Evolutionary conservation across 2,329 filamentous ascomycete species (phyloP), one percentile per base, ranked within the genome.

Genomic region (Neofusicoccum umdonicola): DNA sequence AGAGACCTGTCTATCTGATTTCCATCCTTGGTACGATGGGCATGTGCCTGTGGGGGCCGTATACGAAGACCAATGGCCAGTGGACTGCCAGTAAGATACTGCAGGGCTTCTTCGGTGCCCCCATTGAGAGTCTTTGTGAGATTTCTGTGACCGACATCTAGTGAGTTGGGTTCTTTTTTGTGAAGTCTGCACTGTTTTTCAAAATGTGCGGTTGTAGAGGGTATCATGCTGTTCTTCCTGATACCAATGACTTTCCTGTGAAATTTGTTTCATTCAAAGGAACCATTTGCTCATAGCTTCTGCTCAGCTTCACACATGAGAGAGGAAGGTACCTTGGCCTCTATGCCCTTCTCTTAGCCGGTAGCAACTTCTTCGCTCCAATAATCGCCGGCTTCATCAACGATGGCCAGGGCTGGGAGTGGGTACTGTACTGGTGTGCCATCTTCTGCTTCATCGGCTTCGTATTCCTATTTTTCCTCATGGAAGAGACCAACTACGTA

Each of bases 401-500:
- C 4, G 75, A 78, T 50, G 67, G 70, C 2, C 71, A 74, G 63
- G 74, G 74, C 7, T 78, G 74, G 74, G 64, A 71, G 54, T 76
- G 75, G 74, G 73, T 76, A 2, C 70, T 71, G 83, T 35, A 83
- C 68, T 86, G 83, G 77, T 81, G 81, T 39, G 82, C 85, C 4
- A 86, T 88, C 34, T 80, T 87, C 67, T 72, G 76, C 3, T 83
- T 74, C 0, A 72, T 82, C 1, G 78, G 75, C 9, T 82, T 84
- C 42, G 69, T 87, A 17, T 79, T 85, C 67, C 73, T 84, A 1
- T 87, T 86, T 74, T 83, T 88, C 69, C 82, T 83, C 71, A 82
- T 87, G 78, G 86, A 88, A 71, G 86, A 88, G 72, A 87, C 85
- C 4, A 87, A 85, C 70, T 86, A 82, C 66, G 68, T 77, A 58